Evolutionary conservation across 192 early-diverging fungal genomes (phyloP).

Genomic region (Dimargaris xerosporica): DNA sequence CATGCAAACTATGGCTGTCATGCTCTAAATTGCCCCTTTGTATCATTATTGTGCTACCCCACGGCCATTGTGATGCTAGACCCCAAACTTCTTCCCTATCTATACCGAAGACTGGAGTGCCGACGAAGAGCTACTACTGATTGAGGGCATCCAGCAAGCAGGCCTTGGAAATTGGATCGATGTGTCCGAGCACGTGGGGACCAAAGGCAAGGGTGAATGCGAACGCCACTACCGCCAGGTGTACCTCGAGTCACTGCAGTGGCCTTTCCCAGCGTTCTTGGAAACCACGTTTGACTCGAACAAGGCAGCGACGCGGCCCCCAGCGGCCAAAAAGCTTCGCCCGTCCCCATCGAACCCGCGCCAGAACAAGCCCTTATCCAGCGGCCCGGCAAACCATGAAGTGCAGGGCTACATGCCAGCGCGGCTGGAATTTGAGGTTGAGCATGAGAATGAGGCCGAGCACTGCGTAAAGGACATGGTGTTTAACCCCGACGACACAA

Average conservation of each 20-base stretch:
- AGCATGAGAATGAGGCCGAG: constrained; percentile 93
- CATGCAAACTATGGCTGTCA: no score
- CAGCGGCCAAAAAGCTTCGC: constrained; percentile 14
- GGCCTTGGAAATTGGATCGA: constrained; percentile 98
- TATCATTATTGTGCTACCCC: no score
- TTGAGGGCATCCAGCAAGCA: constrained; percentile 78
- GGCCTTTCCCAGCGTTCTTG: constrained; percentile 82
- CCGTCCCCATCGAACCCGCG: constrained; percentile 16
- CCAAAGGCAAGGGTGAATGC: constrained; percentile 75
- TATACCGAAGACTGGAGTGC: constrained; percentile 87
- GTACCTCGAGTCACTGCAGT: constrained; percentile 55
- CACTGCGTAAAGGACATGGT: constrained; percentile 86
- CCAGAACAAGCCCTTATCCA: constrained; percentile 48
- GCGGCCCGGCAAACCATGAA: constrained; percentile 86
- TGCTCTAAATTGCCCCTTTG: no score
- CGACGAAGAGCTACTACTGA: constrained; percentile 87
- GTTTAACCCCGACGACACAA: constrained; percentile 72
- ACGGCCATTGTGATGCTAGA: constrained; percentile 33
- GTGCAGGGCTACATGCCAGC: constrained; percentile 96
- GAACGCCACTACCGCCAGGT: constrained; percentile 78
- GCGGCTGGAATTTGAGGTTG: constrained; percentile 89
- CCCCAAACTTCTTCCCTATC: constrained; percentile 64
- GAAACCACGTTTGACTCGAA: constrained; percentile 42
- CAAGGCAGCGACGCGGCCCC: constrained; percentile 23
- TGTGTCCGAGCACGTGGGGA: constrained; percentile 82